phyloP scores from a whole-genome alignment of 352 stramenopile species.

The Phytophthora litchii region DNA sequence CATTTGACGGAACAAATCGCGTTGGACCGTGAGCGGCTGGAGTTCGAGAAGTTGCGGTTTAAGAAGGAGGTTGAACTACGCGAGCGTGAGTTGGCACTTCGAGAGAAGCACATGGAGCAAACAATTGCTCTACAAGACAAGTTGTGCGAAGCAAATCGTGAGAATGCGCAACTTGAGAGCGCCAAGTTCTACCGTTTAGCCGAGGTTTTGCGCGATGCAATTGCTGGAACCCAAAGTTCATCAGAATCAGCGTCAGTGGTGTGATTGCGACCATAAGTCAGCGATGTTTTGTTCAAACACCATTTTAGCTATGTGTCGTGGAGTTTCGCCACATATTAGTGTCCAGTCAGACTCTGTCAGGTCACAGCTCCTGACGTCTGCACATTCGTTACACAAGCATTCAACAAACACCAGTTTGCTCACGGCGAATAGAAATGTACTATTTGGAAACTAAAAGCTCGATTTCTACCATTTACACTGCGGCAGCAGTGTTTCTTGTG shows the following conservation, averaged over 20 bases:
- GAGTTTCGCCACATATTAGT: too few species aligned
- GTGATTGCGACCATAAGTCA: slow-evolving; percentile 18
- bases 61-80: slow-evolving; percentile 78
- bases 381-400: too few species aligned
- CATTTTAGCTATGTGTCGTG: neutral
- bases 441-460: slow-evolving; percentile 32
- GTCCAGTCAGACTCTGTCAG: too few species aligned
- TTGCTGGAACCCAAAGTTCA: slow-evolving; percentile 38
- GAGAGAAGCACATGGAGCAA: slow-evolving; percentile 70
- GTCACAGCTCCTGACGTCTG: too few species aligned
- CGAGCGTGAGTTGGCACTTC: slow-evolving; percentile 66
- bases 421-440: slow-evolving; percentile 32
- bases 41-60: slow-evolving; percentile 76
- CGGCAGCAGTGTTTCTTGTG: slow-evolving; percentile 6
- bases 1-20: slow-evolving; percentile 73
- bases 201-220: slow-evolving; percentile 62
- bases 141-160: slow-evolving; percentile 43
- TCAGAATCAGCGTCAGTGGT: slow-evolving; percentile 46
- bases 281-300: neutral
- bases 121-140: slow-evolving; percentile 66
- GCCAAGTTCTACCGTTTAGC: slow-evolving; percentile 66
- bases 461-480: slow-evolving; percentile 23
- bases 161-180: slow-evolving; percentile 54
- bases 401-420: slow-evolving; percentile 2
- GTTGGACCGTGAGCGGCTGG: slow-evolving; percentile 71